Evolutionary conservation across 164 flowering plant genomes (phyloP).

Genomic region (Stephania cephalantha): DNA sequence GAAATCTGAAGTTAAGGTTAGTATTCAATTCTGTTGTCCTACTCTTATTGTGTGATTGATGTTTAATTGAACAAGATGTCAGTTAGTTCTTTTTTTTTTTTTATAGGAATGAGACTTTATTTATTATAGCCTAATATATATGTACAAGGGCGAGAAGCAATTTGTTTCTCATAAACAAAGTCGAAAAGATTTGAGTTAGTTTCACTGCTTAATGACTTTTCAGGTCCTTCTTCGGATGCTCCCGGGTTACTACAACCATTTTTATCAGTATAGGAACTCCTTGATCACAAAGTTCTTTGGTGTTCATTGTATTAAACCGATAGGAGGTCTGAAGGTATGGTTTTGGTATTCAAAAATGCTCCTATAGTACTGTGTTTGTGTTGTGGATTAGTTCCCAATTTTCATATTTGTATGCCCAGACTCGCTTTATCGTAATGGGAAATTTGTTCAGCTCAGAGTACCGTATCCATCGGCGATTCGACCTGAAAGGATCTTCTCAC

Average conservation of each 20-base stretch:
- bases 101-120: too few species aligned
- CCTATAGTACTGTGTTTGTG: slow-evolving; percentile 2
- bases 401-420: slow-evolving; percentile 27
- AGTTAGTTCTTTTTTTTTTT: too few species aligned
- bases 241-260: slow-evolving; percentile 68
- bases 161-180: too few species aligned
- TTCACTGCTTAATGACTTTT: slow-evolving; percentile 6
- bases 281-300: slow-evolving; percentile 80
- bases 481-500: slow-evolving; percentile 85
- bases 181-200: too few species aligned
- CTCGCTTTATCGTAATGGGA: slow-evolving; percentile 83
- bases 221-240: slow-evolving; percentile 87
- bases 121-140: too few species aligned
- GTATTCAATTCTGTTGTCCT: neutral
- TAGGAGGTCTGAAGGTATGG: slow-evolving; percentile 54
- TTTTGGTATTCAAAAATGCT: neutral
- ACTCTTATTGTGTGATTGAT: too few species aligned
- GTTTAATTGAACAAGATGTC: too few species aligned
- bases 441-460: slow-evolving; percentile 80
- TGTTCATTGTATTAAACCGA: slow-evolving; percentile 80
- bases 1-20: slow-evolving; percentile 25
- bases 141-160: too few species aligned
- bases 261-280: slow-evolving; percentile 57
- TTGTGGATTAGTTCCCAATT: neutral
- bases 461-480: slow-evolving; percentile 73